These are phyloP conservation scores for Otatea glauca DNA, from an alignment of 176 grass and related monocot genomes.

Conservation along the genomic window DNA sequence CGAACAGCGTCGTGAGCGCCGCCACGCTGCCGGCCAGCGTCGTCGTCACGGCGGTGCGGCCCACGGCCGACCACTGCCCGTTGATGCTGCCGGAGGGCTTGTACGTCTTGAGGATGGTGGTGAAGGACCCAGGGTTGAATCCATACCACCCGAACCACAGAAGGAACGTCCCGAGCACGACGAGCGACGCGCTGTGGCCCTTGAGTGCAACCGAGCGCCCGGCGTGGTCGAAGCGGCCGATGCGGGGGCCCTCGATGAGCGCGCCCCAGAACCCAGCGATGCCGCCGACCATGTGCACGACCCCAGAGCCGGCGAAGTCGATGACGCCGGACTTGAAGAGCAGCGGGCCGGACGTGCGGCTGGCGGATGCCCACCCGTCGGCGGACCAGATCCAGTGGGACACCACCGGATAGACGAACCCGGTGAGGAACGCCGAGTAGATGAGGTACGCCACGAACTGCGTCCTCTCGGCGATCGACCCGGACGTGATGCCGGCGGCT, in stretches of 20 bases:
- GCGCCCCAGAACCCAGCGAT: conserved; percentile 93
- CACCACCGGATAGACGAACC: conserved; percentile 85
- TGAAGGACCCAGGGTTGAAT: conserved; percentile 93
- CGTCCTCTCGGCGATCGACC: conserved; percentile 89
- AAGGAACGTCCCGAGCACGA: conserved; percentile 88
- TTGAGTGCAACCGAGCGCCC: conserved; percentile 77
- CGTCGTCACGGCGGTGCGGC: conserved; percentile 89
- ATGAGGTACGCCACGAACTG: conserved; percentile 95
- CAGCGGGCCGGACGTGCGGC: conserved; percentile 49
- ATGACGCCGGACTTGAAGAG: conserved; percentile 89
- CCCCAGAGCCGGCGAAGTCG: conserved; percentile 94
- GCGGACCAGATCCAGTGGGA: conserved; percentile 95
- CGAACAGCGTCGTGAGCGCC: conserved; percentile 89
- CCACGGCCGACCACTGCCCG: conserved; percentile 94
- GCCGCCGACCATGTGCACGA: conserved; percentile 95
- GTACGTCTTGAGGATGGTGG: conserved; percentile 75
- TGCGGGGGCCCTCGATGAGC: conserved; percentile 85
- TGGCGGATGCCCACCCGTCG: conserved; percentile 80
- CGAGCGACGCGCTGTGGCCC: conserved; percentile 90
- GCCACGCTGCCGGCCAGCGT: conserved; percentile 87
- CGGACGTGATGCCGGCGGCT: conserved; percentile 94
- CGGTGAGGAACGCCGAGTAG: conserved; percentile 94
- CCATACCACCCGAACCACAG: conserved; percentile 98
- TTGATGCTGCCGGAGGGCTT: conserved; percentile 65
- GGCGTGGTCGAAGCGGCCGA: conserved; percentile 75